Base-by-base conservation (phyloP, 352 stramenopile species). In the Phytophthora cryptogea region DNA sequence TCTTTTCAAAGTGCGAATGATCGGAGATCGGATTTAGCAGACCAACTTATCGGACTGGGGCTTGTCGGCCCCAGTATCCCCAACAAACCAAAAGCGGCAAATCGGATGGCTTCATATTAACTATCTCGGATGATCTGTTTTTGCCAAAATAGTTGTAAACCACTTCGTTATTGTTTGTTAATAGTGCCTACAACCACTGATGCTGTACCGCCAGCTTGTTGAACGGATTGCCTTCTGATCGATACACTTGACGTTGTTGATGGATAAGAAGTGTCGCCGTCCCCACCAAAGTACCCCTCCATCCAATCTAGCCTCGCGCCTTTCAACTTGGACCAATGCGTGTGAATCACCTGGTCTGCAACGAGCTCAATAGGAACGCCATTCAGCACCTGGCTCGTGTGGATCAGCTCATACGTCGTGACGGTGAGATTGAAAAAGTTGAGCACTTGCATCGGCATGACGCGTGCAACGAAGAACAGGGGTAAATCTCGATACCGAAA, bases 391-490 rank as follows among this genome's bases (percentile, higher is more conserved):
- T 63, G 52, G 14, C 35, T 60, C 5, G 52, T 63, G 42, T 64
- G 53, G 1, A 49, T 46, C 5, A 77, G 35, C 16, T 72, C 51
- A 44, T 72, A 68, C 16, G 67, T 69, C 16, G 60, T 74, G 14
- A 72, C 65, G 1, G 65, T 74, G n/a, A 74, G 42, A 32, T 77
- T 74, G 52, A 77, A 74, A 13, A 71, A 66, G 17, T 66, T 68
- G 17, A 74, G 60, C 0, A 72, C 28, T 28, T 58, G 56, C 7
- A 58, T 56, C 1, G 64, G 68, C 3, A 71, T 5, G 1, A 68
- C 54, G 9, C 64, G 64, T 8, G 68, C 64, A 27, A 64, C 33
- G 11, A 74, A 43, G 26, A 72, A 71, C 1, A 72, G 49, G 17
- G 60, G 69, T 0, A 77, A 49, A 23, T 74, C 60, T 33, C 65